These are phyloP conservation scores for Fusarium xyrophilum DNA, from an alignment of 2,329 filamentous ascomycete genomes.

Conservation along the genomic window DNA sequence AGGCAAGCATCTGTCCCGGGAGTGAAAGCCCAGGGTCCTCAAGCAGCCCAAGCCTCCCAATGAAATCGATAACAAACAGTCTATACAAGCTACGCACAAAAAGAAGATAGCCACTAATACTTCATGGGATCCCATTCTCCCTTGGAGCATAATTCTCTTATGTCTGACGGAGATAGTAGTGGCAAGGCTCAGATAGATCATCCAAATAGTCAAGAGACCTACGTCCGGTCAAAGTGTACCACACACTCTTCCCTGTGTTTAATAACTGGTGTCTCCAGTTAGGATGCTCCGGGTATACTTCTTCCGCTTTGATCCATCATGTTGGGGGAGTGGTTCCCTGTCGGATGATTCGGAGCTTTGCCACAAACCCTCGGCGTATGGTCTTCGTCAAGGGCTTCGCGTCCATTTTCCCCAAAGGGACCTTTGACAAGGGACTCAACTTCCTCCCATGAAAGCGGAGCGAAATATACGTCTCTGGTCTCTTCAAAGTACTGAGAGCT, in stretches of 20 bases:
- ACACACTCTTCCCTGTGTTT: background rate
- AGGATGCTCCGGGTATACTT: accelerated
- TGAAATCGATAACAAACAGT: background rate
- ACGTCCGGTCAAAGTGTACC: background rate
- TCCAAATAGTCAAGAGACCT: too few species aligned
- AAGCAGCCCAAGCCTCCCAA: too few species aligned
- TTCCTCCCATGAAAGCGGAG: background rate
- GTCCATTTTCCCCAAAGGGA: accelerated
- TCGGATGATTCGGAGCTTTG: background rate
- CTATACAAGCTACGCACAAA: background rate
- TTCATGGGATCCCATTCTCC: accelerated
- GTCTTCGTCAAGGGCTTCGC: background rate
- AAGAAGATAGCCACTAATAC: accelerated
- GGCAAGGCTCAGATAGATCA: background rate
- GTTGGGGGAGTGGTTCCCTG: background rate
- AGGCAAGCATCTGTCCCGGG: too few species aligned
- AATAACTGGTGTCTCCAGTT: accelerated
- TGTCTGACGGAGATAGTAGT: accelerated
- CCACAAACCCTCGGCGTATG: background rate
- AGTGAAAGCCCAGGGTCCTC: background rate
- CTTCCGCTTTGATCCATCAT: background rate
- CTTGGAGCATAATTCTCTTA: accelerated
- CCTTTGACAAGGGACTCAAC: accelerated
- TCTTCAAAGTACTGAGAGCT: background rate
- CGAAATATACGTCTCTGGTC: background rate